These are phyloP conservation scores for Rhodotorula kratochvilovae DNA, from an alignment of 768 basidiomycete genomes.

Conservation along the genomic window DNA sequence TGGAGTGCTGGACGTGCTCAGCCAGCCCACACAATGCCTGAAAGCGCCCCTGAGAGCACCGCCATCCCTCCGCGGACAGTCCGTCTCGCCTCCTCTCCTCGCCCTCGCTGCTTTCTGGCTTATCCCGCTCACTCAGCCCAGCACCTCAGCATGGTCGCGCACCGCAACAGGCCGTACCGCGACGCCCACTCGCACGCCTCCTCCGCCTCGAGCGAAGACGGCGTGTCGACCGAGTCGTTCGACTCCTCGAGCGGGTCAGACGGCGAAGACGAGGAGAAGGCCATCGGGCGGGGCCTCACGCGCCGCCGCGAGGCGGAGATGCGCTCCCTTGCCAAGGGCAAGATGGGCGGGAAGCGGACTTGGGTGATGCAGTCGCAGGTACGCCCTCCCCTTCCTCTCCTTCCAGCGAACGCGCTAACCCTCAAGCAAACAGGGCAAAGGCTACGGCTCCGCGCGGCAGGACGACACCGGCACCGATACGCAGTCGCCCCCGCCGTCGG, in stretches of 20 bases:
- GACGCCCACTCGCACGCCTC: not conserved
- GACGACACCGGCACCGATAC: not conserved
- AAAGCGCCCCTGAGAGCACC: no score
- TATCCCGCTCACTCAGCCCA: no score
- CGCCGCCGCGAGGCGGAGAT: not conserved
- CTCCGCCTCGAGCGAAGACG: not conserved
- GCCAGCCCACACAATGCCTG: no score
- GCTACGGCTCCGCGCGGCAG: not conserved
- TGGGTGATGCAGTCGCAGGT: not conserved
- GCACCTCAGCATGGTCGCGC: no score
- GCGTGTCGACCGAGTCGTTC: not conserved
- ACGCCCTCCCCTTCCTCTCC: not conserved
- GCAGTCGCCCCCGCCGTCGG: not conserved
- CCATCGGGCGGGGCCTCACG: not conserved
- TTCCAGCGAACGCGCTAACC: no score
- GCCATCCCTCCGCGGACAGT: no score
- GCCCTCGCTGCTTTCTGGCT: not conserved
- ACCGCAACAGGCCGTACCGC: not conserved
- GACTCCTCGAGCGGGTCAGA: not conserved
- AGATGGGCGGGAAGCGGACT: not conserved
- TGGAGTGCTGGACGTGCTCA: no score
- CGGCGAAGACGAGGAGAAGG: not conserved
- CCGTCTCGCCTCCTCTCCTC: no score
- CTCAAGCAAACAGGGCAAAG: not conserved
- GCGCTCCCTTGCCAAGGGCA: not conserved